These are phyloP conservation scores for Trypanosoma melophagium DNA, from an alignment of 208 protist genomes.

Conservation along the genomic window DNA sequence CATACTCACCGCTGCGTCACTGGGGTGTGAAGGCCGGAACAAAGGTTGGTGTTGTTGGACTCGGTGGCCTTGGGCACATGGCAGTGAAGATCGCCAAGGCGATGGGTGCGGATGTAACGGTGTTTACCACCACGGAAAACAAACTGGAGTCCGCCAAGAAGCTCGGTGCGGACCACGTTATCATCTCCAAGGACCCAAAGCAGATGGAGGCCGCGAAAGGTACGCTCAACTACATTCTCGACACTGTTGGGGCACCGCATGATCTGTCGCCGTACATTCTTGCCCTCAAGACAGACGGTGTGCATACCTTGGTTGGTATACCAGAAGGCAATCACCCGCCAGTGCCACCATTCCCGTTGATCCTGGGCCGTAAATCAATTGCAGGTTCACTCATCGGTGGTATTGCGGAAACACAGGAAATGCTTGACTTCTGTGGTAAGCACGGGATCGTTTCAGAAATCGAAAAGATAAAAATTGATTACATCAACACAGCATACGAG, in stretches of 20 bases:
- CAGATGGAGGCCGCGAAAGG: slow-evolving; percentile 47
- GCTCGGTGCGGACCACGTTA: slow-evolving; percentile 69
- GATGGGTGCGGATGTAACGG: slow-evolving; percentile 85
- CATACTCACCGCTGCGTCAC: slow-evolving; percentile 77
- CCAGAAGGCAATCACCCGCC: slow-evolving; percentile 45
- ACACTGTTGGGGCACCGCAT: slow-evolving; percentile 58
- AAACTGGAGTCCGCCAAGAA: slow-evolving; percentile 61
- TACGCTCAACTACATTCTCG: slow-evolving; percentile 65
- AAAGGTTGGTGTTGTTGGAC: slow-evolving; percentile 75
- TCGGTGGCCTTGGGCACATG: slow-evolving; percentile 91
- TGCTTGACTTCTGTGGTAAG: slow-evolving; percentile 81
- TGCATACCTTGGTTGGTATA: slow-evolving; percentile 57
- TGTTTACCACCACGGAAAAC: slow-evolving; percentile 65
- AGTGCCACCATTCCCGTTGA: slow-evolving; percentile 35
- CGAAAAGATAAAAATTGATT: slow-evolving; percentile 59
- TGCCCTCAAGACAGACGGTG: slow-evolving; percentile 47
- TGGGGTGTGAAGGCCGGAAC: slow-evolving; percentile 58
- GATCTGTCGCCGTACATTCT: slow-evolving; percentile 54
- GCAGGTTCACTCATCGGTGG: slow-evolving; percentile 65
- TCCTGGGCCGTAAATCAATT: slow-evolving; percentile 29
- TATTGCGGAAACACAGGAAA: slow-evolving; percentile 76
- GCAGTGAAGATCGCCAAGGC: slow-evolving; percentile 82
- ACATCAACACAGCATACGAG: slow-evolving; percentile 76
- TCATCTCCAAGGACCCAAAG: slow-evolving; percentile 52
- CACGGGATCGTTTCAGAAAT: slow-evolving; percentile 68